Percentiles rank a stretch among this genome's conserved stretches.
Evolutionary conservation across 2,329 filamentous ascomycete species (phyloP).

Genomic region (Talaromyces amestolkiae): DNA sequence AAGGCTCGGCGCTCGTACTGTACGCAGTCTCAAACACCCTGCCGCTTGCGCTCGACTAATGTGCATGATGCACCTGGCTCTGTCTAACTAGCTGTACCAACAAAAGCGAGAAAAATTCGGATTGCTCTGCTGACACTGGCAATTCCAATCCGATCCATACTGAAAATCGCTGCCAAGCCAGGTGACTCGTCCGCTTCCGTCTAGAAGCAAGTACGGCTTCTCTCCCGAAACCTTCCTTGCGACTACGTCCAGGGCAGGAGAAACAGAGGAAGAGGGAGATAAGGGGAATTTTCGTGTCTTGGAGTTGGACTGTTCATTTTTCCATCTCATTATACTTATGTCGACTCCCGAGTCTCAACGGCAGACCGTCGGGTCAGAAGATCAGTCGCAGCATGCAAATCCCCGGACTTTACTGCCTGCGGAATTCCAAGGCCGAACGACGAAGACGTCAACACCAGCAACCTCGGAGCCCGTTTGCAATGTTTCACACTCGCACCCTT

Average conservation of each 20-base stretch:
- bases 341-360: slow-evolving; percentile 15
- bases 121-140: neutral
- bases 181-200: slow-evolving; percentile 9
- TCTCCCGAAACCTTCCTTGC: slow-evolving; percentile 1
- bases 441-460: slow-evolving; percentile 14
- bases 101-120: neutral
- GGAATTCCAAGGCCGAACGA: slow-evolving; percentile 14
- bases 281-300: neutral
- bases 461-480: slow-evolving; percentile 15
- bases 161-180: neutral
- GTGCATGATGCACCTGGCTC: neutral
- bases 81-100: neutral
- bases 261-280: neutral
- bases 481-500: slow-evolving; percentile 14
- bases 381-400: slow-evolving; percentile 9
- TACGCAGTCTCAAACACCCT: neutral
- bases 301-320: neutral
- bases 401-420: slow-evolving; percentile 4
- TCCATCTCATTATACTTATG: slow-evolving; percentile 3
- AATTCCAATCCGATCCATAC: neutral
- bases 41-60: neutral
- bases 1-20: neutral
- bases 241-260: neutral
- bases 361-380: slow-evolving; percentile 19
- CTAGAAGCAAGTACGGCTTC: neutral